Conservation (phyloP, 768 basidiomycete genomes). For the Auriscalpium vulgare region DNA sequence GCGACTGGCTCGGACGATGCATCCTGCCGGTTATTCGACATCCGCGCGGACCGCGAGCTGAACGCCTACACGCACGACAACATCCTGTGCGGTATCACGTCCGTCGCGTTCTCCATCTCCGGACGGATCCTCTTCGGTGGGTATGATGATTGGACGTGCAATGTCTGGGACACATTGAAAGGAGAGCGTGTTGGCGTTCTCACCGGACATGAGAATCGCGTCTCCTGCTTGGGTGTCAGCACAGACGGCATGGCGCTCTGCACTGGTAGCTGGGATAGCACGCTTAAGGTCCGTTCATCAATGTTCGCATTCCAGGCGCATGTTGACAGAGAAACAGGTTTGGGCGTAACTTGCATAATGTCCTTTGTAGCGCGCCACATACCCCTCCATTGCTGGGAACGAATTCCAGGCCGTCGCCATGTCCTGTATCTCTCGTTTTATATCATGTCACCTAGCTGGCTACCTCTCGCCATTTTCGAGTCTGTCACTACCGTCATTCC, state of each 20-base stretch:
- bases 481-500: conserved; percentile 48
- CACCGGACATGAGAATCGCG: conserved; percentile 96
- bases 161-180: conserved; percentile 98
- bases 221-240: conserved; percentile 93
- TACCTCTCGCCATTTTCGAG: conserved; percentile 43
- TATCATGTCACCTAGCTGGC: conserved; percentile 28
- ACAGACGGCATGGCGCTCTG: conserved; percentile 97
- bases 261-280: conserved; percentile 98
- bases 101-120: conserved; percentile 96
- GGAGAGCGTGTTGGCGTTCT: conserved; percentile 97
- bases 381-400: background rate
- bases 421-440: conserved; percentile 43
- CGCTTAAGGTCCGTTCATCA: conserved; percentile 66
- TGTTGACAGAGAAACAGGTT: conserved; percentile 39
- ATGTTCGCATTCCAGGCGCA: conserved; percentile 2
- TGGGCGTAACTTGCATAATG: conserved; percentile 55
- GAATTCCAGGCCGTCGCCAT: conserved; percentile 25
- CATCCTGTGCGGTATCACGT: conserved; percentile 97
- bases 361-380: background rate
- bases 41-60: conserved; percentile 93
- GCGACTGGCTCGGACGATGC: conserved; percentile 99
- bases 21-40: conserved; percentile 95
- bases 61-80: conserved; percentile 98
- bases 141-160: conserved; percentile 99
- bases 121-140: conserved; percentile 97